These are phyloP conservation scores for Conticribra weissflogii DNA, from an alignment of 108 stramenopile species.

Conservation along the genomic window DNA sequence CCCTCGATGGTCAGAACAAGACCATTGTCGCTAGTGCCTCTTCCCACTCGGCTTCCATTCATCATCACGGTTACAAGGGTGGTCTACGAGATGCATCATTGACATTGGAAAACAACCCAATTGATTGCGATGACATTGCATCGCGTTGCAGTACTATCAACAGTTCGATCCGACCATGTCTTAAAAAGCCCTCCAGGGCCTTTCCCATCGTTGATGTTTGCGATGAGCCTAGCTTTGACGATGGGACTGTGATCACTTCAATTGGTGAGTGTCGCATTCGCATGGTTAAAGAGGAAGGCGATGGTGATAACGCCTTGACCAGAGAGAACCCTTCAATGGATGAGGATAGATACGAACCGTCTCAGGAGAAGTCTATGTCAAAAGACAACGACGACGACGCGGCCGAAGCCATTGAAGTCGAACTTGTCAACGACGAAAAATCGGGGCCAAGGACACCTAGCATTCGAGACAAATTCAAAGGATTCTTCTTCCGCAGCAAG, in stretches of 20 bases:
- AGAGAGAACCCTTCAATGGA: too few species aligned
- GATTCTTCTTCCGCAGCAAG: not conserved
- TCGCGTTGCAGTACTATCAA: too few species aligned
- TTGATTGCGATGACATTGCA: too few species aligned
- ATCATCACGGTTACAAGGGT: not conserved
- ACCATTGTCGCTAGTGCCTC: not conserved
- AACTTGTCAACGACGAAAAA: not conserved
- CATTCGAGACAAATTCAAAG: not conserved
- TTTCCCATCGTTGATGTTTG: not conserved
- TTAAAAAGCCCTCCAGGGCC: not conserved
- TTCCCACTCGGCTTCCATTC: not conserved
- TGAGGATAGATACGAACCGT: too few species aligned
- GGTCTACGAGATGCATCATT: too few species aligned
- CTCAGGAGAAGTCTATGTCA: not conserved
- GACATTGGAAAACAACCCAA: too few species aligned
- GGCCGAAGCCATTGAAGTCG: not conserved
- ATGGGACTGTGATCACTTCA: not conserved
- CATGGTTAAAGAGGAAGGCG: not conserved
- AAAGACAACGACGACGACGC: not conserved
- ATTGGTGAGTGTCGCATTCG: not conserved
- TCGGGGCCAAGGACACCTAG: not conserved
- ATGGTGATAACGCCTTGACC: too few species aligned
- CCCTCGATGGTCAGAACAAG: not conserved
- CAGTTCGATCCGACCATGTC: not conserved
- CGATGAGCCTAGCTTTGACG: not conserved